phyloP scores from a whole-genome alignment of 345 rosid species.

The Citrus glauca region DNA sequence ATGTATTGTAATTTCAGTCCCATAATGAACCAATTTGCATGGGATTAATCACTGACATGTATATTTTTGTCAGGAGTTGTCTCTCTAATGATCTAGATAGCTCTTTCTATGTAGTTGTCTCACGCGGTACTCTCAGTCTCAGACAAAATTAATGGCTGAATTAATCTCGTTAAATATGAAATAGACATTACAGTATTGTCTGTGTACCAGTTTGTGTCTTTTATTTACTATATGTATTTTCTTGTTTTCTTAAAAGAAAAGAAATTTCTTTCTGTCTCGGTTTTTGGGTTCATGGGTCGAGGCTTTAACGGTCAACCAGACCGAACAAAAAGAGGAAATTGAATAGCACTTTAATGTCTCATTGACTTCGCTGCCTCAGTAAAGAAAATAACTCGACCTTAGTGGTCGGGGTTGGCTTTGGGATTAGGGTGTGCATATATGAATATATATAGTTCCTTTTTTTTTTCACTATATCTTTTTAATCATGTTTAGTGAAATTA shows the following conservation, averaged over 20 bases:
- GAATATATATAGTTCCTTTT: too few species aligned
- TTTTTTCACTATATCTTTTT: too few species aligned
- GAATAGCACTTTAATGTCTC: background rate
- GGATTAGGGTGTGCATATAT: too few species aligned
- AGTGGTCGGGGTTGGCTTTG: too few species aligned
- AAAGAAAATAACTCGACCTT: too few species aligned
- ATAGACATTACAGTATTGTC: too few species aligned
- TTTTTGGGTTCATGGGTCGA: background rate
- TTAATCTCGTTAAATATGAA: background rate
- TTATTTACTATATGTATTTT: too few species aligned
- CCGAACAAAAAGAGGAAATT: background rate
- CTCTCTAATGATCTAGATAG: background rate
- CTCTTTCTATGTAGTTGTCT: too few species aligned
- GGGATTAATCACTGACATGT: slow-evolving; percentile 17
- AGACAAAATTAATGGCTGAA: background rate
- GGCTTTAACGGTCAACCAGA: background rate
- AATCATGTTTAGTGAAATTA: too few species aligned
- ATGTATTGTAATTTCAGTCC: slow-evolving; percentile 27
- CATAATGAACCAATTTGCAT: slow-evolving; percentile 34
- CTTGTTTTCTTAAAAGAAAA: too few species aligned
- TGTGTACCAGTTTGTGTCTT: too few species aligned
- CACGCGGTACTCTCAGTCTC: too few species aligned
- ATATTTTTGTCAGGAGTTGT: background rate
- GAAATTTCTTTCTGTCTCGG: background rate
- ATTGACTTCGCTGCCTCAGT: background rate